Evolutionary conservation across 257 asterid species (phyloP).

Genomic region (Verbena officinalis): DNA sequence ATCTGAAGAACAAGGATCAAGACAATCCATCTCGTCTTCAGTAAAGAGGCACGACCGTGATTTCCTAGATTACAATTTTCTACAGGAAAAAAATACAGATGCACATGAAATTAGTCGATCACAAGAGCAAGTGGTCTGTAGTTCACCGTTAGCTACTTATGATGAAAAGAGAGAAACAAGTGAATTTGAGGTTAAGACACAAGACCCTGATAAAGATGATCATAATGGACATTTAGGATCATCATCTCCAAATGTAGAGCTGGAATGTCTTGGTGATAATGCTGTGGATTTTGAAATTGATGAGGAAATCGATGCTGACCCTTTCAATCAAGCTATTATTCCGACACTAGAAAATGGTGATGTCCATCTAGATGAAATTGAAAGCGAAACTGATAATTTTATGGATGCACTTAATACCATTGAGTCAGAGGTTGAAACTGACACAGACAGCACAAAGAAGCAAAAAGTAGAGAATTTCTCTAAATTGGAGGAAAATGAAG

Average conservation of each 20-base stretch:
- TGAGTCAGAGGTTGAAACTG: constrained; percentile 81
- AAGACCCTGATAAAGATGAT: constrained; percentile 29
- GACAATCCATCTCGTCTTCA: constrained; percentile 57
- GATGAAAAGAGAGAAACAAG: constrained; percentile 53
- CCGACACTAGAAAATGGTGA: constrained; percentile 33
- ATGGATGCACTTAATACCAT: constrained; percentile 94
- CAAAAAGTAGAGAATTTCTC: constrained; percentile 43
- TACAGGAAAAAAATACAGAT: constrained; percentile 49
- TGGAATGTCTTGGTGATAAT: constrained; percentile 31
- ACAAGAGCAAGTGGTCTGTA: constrained; percentile 53
- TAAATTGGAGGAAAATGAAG: constrained; percentile 44
- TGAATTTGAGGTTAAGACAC: constrained; percentile 35
- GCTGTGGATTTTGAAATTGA: constrained; percentile 38
- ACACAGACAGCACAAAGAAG: constrained; percentile 57
- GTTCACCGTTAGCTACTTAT: constrained; percentile 58
- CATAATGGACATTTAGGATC: constrained; percentile 39
- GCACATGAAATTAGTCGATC: constrained; percentile 44
- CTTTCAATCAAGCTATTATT: constrained; percentile 34
- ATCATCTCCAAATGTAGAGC: constrained; percentile 39
- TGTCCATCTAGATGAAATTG: constrained; percentile 49
- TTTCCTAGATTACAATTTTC: constrained; percentile 49
- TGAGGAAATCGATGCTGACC: constrained; percentile 33
- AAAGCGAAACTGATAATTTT: constrained; percentile 76
- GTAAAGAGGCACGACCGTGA: constrained; percentile 49
- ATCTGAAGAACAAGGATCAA: constrained; percentile 58